A percentile compares a stretch with the other conserved stretches of the same genome.
Conservation (phyloP, 2,329 filamentous ascomycete species). For the Aspergillus pseudoterreus region DNA sequence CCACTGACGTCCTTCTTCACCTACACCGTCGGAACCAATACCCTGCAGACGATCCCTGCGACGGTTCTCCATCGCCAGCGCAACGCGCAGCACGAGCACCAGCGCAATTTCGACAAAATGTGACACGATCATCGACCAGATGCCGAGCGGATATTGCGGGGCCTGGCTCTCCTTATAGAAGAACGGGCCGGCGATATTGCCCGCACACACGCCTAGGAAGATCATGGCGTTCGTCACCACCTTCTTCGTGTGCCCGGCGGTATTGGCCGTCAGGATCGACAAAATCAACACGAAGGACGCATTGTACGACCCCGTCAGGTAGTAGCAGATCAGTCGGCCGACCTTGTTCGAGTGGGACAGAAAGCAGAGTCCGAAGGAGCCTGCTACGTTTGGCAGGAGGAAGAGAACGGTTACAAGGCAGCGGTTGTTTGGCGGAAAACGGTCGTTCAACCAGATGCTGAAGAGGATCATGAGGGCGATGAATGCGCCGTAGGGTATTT, state of each 20-base stretch:
- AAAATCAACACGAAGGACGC: slow-evolving; percentile 27
- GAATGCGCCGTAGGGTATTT: slow-evolving; percentile 36
- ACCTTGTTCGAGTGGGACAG: slow-evolving; percentile 11
- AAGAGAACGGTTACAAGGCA: slow-evolving; percentile 17
- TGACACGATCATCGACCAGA: slow-evolving; percentile 28
- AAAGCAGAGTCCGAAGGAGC: slow-evolving; percentile 16
- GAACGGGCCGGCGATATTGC: slow-evolving; percentile 26
- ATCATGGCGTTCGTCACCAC: background rate
- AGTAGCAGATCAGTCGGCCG: slow-evolving; percentile 22
- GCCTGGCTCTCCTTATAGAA: slow-evolving; percentile 26
- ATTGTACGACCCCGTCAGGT: slow-evolving; percentile 26
- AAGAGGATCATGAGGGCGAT: slow-evolving; percentile 23
- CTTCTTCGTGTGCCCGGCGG: slow-evolving; percentile 8
- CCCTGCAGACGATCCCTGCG: no score
- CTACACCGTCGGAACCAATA: background rate
- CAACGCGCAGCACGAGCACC: no score
- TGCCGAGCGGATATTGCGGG: slow-evolving; percentile 20
- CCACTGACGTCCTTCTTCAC: slow-evolving; percentile 8
- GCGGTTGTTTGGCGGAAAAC: slow-evolving; percentile 19
- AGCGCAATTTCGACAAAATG: no score
- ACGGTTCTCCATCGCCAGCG: no score
- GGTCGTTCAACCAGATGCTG: slow-evolving; percentile 17
- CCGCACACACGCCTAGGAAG: slow-evolving; percentile 11
- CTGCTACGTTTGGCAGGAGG: slow-evolving; percentile 20
- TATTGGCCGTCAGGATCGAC: slow-evolving; percentile 24